Evolutionary conservation across 768 basidiomycete species (phyloP), one percentile per base, ranked within the genome.

Genomic region (Phylloporus arenicola): DNA sequence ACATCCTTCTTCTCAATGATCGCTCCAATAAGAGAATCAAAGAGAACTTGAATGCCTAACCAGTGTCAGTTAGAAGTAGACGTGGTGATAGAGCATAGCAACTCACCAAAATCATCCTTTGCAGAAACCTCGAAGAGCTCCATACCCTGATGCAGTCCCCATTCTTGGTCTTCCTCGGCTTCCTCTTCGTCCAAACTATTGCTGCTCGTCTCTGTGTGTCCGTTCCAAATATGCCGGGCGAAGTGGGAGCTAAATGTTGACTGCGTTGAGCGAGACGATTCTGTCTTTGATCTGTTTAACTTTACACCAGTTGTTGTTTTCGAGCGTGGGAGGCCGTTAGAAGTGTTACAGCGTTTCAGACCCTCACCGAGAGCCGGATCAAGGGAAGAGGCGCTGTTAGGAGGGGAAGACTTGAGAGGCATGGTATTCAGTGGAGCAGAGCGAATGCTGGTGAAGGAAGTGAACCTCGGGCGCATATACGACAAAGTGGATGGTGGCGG

Each of bases 121-220:
- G 93, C 87, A 39, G 90, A 93, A 17, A 95, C 90, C 64, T 95
- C 90, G 56, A 88, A 90, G 16, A 94, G 76, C 61, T 88, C 86
- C 83, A 93, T 90, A 54, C 83, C 86, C 63, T 86, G 86, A 63
- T 77, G 82, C 34, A 87, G 74, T 6, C 88, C 86, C 85, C 87
- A 89, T 62, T 86, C 86, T 35, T 72, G 71, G 3, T 71, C 70
- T 17, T 78, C 78, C 6, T 73, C 68, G 4, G 67, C 74, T 17
- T 88, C 83, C 38, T 80, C 80, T 64, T 83, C 85, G 41, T 79
- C 76, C 46, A 82, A 71, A 64, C 84, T 86, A 52, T 81, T 83
- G 63, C 80, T 84, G 62, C 79, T 82, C 44, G 75, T 77, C 51
- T 83, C 84, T 13, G 71, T 74, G 31, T 73, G 68, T 45, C 83